These are phyloP conservation scores for Trypanosoma boissoni DNA, from an alignment of 208 protist species.

Conservation along the genomic window DNA sequence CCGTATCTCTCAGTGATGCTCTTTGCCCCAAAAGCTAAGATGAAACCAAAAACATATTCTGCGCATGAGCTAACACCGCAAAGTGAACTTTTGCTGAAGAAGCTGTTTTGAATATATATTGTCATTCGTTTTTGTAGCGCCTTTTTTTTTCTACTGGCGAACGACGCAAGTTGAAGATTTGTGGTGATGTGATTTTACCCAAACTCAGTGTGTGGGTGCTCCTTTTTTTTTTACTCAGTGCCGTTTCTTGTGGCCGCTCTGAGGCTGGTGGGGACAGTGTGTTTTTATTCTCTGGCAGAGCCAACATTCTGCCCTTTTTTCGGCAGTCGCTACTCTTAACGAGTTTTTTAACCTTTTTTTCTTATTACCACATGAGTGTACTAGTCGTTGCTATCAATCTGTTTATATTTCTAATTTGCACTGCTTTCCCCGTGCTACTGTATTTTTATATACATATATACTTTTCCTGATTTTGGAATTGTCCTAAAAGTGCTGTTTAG, in stretches of 20 bases:
- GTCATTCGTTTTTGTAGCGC: too few species aligned
- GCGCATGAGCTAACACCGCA: conserved; percentile 75
- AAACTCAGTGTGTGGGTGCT: conserved; percentile 63
- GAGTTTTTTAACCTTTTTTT: too few species aligned
- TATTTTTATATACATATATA: too few species aligned
- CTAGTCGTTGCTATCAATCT: too few species aligned
- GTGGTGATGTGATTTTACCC: conserved; percentile 82
- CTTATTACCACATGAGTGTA: too few species aligned
- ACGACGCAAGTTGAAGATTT: conserved; percentile 60
- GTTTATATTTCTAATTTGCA: too few species aligned
- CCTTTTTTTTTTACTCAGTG: conserved; percentile 82
- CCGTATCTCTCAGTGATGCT: conserved; percentile 77
- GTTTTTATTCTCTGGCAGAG: conserved; percentile 79
- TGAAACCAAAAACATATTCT: conserved; percentile 87
- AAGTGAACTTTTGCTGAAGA: too few species aligned
- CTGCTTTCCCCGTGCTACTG: too few species aligned
- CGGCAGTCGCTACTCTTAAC: too few species aligned
- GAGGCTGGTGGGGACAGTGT: conserved; percentile 65
- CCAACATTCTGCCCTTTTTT: too few species aligned
- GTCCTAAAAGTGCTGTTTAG: too few species aligned
- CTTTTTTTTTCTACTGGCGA: conserved; percentile 67
- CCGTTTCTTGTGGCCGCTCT: conserved; percentile 58
- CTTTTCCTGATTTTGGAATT: too few species aligned
- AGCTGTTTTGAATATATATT: conserved; percentile 91
- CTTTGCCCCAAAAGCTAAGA: conserved; percentile 85